Evolutionary conservation across 768 basidiomycete species (phyloP), one percentile per base, ranked within the genome.

Genomic region (Auriculariales sp.): DNA sequence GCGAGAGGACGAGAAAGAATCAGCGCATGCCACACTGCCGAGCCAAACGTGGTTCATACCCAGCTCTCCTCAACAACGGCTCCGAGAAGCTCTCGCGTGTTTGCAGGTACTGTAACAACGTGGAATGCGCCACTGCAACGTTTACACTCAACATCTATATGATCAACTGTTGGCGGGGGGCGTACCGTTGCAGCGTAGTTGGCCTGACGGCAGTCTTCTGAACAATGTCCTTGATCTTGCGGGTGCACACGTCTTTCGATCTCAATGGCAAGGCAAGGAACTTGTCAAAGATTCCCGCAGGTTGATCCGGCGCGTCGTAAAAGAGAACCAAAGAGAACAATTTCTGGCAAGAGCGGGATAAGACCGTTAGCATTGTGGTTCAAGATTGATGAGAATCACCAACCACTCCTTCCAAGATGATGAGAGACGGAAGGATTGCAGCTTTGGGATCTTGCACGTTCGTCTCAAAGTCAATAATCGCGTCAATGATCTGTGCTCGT

Each of bases 31-130:
- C 33, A 33, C 17, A 17, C 22, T 19, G 11, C 14, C 11, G n/a
- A 19, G 28, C 24, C 15, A 22, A 31, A 33, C 19, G 19, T 34
- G 33, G 25, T 36, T 51, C 62, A 19, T 54, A 66, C 73, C 30
- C 61, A 56, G 10, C 68, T 68, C 57, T 77, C 70, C 49, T 75
- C 72, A 1, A 65, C 46, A 25, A 76, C 61, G 1, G 66, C 68
- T 2, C 70, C 57, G 15, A 77, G 56, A 19, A 75, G 51, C 0
- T 50, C 54, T 0, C 65, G 57, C 0, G 68, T 64, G 52, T 69
- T 68, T 3, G 63, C 47, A 1, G 58, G 52, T 17, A 74, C 52
- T 4, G 71, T 65, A 17, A 72, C 71, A 19, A 70, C 72, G 53
- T 73, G 55, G 62, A 73, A 59, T 17, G 56, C 49, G 10, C 50